Conservation (phyloP, 441 rosid species). For the Melastoma candidum region DNA sequence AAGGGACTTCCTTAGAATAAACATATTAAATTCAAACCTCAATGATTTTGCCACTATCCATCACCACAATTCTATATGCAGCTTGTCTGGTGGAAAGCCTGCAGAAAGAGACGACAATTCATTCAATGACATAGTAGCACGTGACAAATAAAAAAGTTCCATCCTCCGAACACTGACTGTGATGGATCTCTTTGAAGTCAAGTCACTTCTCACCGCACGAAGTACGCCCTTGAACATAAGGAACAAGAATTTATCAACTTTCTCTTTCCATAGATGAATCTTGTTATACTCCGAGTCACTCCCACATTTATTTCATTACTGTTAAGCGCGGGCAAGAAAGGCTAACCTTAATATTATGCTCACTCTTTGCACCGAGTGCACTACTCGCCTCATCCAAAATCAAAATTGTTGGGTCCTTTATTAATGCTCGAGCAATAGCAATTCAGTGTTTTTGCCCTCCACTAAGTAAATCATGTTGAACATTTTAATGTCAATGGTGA, state of each 20-base stretch:
- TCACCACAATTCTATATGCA: slow-evolving; percentile 83
- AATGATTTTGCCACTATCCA: slow-evolving; percentile 64
- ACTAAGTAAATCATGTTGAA: slow-evolving; percentile 63
- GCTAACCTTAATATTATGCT: slow-evolving; percentile 80
- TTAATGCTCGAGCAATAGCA: slow-evolving; percentile 94
- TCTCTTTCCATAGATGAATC: too few species aligned
- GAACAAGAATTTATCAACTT: background rate
- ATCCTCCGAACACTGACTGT: slow-evolving; percentile 87
- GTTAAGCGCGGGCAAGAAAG: background rate
- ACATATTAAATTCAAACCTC: slow-evolving; percentile 41
- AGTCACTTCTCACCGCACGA: slow-evolving; percentile 51
- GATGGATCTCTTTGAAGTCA: slow-evolving; percentile 56
- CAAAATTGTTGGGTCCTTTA: slow-evolving; percentile 78
- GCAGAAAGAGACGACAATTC: slow-evolving; percentile 8
- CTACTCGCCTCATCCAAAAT: slow-evolving; percentile 96
- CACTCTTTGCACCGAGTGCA: slow-evolving; percentile 95
- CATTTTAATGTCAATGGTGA: too few species aligned
- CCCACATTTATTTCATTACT: too few species aligned
- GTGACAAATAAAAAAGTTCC: background rate
- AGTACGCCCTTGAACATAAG: slow-evolving; percentile 56
- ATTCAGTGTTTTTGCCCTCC: slow-evolving; percentile 98
- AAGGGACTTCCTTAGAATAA: background rate
- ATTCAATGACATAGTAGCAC: too few species aligned
- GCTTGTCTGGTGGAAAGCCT: slow-evolving; percentile 90
- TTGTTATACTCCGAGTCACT: too few species aligned